Evolutionary conservation across 805 yeast species (phyloP).

Genomic region (Ogataea neopini): DNA sequence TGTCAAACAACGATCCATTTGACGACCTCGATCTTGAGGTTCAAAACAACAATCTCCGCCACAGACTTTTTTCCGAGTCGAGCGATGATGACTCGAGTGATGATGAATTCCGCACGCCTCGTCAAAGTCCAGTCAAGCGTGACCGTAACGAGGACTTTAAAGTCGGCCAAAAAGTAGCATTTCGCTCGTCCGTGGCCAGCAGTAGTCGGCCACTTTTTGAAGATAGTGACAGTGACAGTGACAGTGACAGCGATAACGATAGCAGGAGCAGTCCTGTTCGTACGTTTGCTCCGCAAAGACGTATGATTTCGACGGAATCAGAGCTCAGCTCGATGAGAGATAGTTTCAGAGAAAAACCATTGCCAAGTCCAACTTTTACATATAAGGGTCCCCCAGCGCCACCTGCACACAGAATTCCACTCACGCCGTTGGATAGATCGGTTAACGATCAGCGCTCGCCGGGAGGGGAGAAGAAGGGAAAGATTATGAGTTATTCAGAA

Average conservation of each 20-base stretch:
- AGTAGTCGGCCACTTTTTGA: slow-evolving; percentile 12
- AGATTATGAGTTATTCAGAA: slow-evolving; percentile 24
- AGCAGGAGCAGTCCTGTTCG: background rate
- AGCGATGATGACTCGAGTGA: slow-evolving; percentile 30
- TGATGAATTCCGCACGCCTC: background rate
- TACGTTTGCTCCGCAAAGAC: background rate
- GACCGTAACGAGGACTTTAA: slow-evolving; percentile 17
- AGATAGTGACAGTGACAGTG: slow-evolving; percentile 8
- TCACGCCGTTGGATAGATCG: slow-evolving; percentile 20
- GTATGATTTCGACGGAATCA: slow-evolving; percentile 9
- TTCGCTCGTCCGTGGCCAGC: slow-evolving; percentile 20
- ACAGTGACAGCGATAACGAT: slow-evolving; percentile 4
- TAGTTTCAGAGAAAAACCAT: slow-evolving; percentile 21
- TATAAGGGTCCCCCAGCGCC: slow-evolving; percentile 26
- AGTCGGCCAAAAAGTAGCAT: slow-evolving; percentile 29
- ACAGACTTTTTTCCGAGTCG: slow-evolving; percentile 31
- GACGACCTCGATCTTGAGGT: slow-evolving; percentile 24
- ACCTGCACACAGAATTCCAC: slow-evolving; percentile 29
- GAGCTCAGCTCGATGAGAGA: slow-evolving; percentile 14
- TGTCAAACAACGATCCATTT: slow-evolving; percentile 11
- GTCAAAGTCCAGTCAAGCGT: background rate
- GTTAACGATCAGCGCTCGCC: slow-evolving; percentile 2
- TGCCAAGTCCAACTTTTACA: slow-evolving; percentile 17
- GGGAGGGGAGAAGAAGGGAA: background rate
- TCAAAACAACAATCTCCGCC: slow-evolving; percentile 10